Conservation (phyloP, 495 filamentous ascomycete genomes). For the Penicillium silybi region DNA sequence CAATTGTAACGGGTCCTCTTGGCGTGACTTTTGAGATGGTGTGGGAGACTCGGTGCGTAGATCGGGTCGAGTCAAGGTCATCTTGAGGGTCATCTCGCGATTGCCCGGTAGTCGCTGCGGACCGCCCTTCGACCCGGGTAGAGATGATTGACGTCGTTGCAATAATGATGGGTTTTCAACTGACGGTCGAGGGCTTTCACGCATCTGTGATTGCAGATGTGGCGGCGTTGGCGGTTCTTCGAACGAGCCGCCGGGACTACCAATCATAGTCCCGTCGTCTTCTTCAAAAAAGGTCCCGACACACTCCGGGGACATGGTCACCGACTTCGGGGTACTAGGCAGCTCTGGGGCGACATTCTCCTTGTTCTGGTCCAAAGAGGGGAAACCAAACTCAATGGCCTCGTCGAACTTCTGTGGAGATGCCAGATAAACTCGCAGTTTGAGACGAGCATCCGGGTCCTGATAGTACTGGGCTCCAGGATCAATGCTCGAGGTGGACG, state of each 20-base stretch:
- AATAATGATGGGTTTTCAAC: conserved; percentile 11
- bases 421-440: conserved; percentile 80
- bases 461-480: conserved; percentile 78
- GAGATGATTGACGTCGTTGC: conserved; percentile 18
- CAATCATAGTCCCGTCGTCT: conserved; percentile 34
- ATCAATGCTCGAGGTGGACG: conserved; percentile 59
- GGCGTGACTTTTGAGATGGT: conserved; percentile 45
- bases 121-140: conserved; percentile 14
- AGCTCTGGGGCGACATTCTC: conserved; percentile 24
- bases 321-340: conserved; percentile 3
- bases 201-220: background rate
- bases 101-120: conserved; percentile 22
- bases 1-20: conserved; percentile 53
- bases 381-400: conserved; percentile 90
- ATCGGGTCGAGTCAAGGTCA: conserved; percentile 90
- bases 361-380: conserved; percentile 49
- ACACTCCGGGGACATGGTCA: conserved; percentile 9
- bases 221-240: conserved; percentile 7
- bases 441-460: conserved; percentile 84
- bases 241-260: conserved; percentile 18
- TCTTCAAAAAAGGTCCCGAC: conserved; percentile 46
- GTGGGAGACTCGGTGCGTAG: conserved; percentile 63
- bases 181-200: conserved; percentile 13
- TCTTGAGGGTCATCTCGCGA: conserved; percentile 90
- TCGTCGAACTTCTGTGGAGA: conserved; percentile 96